Base-by-base conservation (phyloP, 148 eudicot genomes). In the Camellia lanceoleosa region DNA sequence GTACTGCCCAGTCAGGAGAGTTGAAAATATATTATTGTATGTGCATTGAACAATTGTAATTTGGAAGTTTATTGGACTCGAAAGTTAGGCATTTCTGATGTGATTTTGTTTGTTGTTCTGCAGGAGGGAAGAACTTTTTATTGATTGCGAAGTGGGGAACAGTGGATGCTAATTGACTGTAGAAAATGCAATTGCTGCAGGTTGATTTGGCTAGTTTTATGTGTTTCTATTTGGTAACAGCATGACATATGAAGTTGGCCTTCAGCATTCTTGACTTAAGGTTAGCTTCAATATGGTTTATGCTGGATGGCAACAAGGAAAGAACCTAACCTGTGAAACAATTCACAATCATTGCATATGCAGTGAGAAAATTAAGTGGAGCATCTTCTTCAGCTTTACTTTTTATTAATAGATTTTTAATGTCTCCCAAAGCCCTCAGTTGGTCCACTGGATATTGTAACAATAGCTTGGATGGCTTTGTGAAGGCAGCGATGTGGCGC, bases 1-100 rank as follows among this genome's bases (percentile, higher is more conserved):
- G 80, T 82, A 72, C n/a, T n/a, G n/a, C n/a, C 85, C 70, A 63
- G 66, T 80, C 81, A 74, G 79, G 86, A 71, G 82, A 61, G 80
- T 81, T 84, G 76, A 20, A 78, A 44, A 15, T 75, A 52, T 72
- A 80, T 78, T 74, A 75, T 78, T 70, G 76, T 54, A 42, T 67
- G 3, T 42, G 52, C n/a, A 41, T 41, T 54, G 52, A 69, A 49
- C 56, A 10, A 68, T 59, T 67, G 5, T 8, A 30, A 12, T 77
- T 19, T 41, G 11, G 13, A 18, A 63, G 56, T n/a, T 77, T 47
- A 66, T 68, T 55, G 16, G 51, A 10, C 18, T 56, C n/a, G 60
- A 49, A 19, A 77, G 20, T 54, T 43, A 66, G 16, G 47, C 46
- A 20, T 65, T 65, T 30, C 23, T 54, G 8, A 72, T 23, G 44